Percentiles rank a stretch among this genome's conserved stretches.
Evolutionary conservation across 352 stramenopile species (phyloP).

Genomic region (Phytophthora uliginosa): DNA sequence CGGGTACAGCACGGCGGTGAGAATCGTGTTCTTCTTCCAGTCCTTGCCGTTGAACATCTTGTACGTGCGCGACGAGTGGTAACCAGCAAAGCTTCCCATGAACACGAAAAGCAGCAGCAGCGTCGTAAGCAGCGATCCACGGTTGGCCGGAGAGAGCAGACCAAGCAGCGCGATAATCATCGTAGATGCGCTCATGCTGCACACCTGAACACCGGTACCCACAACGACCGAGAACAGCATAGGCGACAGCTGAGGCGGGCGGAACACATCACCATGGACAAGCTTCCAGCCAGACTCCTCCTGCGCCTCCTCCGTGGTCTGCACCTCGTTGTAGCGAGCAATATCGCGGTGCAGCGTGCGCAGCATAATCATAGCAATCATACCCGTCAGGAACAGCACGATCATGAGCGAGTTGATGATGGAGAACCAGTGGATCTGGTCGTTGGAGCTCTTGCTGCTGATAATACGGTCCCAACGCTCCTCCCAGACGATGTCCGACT

Average conservation of each 20-base stretch:
- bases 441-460: slow-evolving; percentile 94
- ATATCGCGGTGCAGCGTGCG: slow-evolving; percentile 99
- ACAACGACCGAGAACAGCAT: slow-evolving; percentile 97
- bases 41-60: slow-evolving; percentile 99
- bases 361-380: slow-evolving; percentile 99
- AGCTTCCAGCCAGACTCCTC: slow-evolving; percentile 98
- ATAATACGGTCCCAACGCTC: slow-evolving; percentile 99
- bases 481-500: slow-evolving; percentile 96
- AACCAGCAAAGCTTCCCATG: slow-evolving; percentile 97
- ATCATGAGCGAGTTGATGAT: slow-evolving; percentile 99
- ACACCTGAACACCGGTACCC: slow-evolving; percentile 97
- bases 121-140: slow-evolving; percentile 96
- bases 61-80: slow-evolving; percentile 97
- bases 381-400: slow-evolving; percentile 99
- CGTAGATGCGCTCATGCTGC: slow-evolving; percentile 94
- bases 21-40: slow-evolving; percentile 98
- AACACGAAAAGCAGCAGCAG: slow-evolving; percentile 99
- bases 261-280: slow-evolving; percentile 99
- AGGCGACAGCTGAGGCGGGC: slow-evolving; percentile 93
- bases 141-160: slow-evolving; percentile 97
- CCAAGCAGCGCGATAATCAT: slow-evolving; percentile 96
- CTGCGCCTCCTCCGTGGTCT: slow-evolving; percentile 95
- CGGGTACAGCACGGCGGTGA: slow-evolving; percentile 97
- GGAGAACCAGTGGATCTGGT: slow-evolving; percentile 99
- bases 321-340: slow-evolving; percentile 96